Percentiles rank a stretch among this genome's conserved stretches.
Evolutionary conservation across 192 early-diverging fungal species (phyloP).

Genomic region (Coemansia aciculifera): DNA sequence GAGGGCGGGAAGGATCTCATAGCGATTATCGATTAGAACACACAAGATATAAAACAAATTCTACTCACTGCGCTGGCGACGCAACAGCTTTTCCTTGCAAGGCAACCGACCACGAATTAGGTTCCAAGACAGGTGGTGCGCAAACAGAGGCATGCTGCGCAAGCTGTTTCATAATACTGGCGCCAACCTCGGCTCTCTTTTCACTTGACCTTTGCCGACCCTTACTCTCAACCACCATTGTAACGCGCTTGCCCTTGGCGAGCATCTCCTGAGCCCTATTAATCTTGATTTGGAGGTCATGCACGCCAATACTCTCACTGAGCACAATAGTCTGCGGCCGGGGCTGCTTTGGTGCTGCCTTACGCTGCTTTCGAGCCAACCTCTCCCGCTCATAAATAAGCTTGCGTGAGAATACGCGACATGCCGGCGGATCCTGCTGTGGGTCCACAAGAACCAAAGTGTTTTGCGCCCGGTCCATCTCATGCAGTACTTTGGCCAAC

Average conservation of each 20-base stretch:
- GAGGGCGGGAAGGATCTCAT: not conserved
- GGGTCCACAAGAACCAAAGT: constrained; percentile 36
- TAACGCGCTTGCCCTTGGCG: constrained; percentile 28
- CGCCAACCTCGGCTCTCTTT: constrained; percentile 9
- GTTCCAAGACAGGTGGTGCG: constrained; percentile 16
- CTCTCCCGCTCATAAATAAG: constrained; percentile 40
- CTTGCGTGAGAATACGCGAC: constrained; percentile 40
- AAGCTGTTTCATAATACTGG: not conserved
- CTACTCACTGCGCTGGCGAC: not conserved
- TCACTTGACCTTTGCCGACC: not conserved
- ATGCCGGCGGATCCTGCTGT: constrained; percentile 22
- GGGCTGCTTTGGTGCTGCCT: not conserved
- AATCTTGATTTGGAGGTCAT: constrained; percentile 40
- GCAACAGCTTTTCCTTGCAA: constrained; percentile 24
- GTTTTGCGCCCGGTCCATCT: constrained; percentile 24
- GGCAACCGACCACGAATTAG: constrained; percentile 22
- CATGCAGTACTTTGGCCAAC: constrained; percentile 14
- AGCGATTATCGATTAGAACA: not conserved
- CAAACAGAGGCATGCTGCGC: constrained; percentile 6
- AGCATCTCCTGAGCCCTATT: constrained; percentile 14
- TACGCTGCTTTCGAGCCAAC: constrained; percentile 21
- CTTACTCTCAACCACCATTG: constrained; percentile 23
- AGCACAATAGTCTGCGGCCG: constrained; percentile 27
- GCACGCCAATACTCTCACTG: constrained; percentile 16
- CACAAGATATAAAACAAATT: not conserved